Evolutionary conservation across 768 basidiomycete species (phyloP), one percentile per base, ranked within the genome.

Genomic region (Saitozyma podzolica): DNA sequence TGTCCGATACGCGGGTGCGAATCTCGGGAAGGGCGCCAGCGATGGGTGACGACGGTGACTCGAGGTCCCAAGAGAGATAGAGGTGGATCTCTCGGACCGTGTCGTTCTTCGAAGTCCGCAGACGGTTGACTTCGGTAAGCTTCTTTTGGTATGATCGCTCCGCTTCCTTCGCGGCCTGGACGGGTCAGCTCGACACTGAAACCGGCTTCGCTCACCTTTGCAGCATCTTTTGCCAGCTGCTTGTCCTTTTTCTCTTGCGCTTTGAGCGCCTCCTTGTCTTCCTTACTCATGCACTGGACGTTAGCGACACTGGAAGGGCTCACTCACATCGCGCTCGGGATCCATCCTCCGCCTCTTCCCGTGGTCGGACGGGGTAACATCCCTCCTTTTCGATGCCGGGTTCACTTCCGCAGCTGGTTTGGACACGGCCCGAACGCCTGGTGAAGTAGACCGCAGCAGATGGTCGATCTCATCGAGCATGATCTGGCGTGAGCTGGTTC

Each of bases 81-180:
- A 75, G 50, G 43, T 73, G 64, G 45, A 79, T 64, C 58, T 79
- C 74, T 9, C 72, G 67, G 53, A 79, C 65, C 0, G 71, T 63
- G n/a, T 74, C 76, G 56, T 67, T 65, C 55, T 77, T 75, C 54
- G 65, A 66, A 6, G 63, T 2, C 57, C 72, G 45, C 45, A 76
- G 72, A 48, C 65, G 59, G 54, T 79, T 79, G 51, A 67, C 76
- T 10, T 77, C 72, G 1, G 68, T 54, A 40, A 72, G 47, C 43
- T 75, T 72, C 49, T 68, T 62, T 42, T 71, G 69, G 62, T 62
- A 70, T 5, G 73, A 73, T 54, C 62, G 59, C 19, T 68, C 68
- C 6, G 69, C 67, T 51, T 72, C 70, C 45, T 69, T 70, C 5
- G 60, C 67, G 8, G 68, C 68, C 69, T 71, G 29, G 29, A 19